phyloP scores from a whole-genome alignment of 495 filamentous ascomycete genomes.

The Aspergillus hancockii region DNA sequence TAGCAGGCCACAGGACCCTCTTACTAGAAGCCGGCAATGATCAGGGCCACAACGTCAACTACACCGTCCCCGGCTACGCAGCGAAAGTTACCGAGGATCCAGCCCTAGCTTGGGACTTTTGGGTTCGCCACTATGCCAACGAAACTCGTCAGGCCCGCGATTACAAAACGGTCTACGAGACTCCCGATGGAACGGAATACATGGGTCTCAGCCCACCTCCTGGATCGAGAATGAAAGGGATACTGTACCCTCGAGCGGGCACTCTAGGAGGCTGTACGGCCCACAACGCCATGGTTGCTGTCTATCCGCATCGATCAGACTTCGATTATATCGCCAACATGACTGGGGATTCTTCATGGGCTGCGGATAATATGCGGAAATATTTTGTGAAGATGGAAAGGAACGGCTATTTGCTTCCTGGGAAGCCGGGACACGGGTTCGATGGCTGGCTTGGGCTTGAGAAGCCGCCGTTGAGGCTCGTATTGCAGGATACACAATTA shows the following conservation, averaged over 20 bases:
- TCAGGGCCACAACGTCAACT: constrained; percentile 44
- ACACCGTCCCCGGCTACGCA: constrained; percentile 41
- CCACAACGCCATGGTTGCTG: constrained; percentile 47
- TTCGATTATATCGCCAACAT: constrained; percentile 49
- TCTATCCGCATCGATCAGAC: constrained; percentile 43
- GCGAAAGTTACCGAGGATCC: constrained; percentile 40
- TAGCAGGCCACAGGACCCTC: constrained; percentile 59
- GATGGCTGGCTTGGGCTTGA: constrained; percentile 59
- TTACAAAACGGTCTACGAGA: constrained; percentile 45
- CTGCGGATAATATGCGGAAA: constrained; percentile 42
- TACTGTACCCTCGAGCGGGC: constrained; percentile 46
- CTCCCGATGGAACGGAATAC: constrained; percentile 39
- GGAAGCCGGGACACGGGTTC: constrained; percentile 52
- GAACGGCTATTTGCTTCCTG: constrained; percentile 49
- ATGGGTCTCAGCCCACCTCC: constrained; percentile 39
- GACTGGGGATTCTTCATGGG: constrained; percentile 47
- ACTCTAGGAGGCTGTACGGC: constrained; percentile 49
- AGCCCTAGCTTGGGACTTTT: constrained; percentile 47
- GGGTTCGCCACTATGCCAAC: constrained; percentile 46
- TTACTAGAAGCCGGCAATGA: constrained; percentile 69
- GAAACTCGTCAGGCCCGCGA: constrained; percentile 40
- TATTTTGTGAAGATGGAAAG: constrained; percentile 51
- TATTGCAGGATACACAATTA: constrained; percentile 53
- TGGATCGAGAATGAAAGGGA: constrained; percentile 42
- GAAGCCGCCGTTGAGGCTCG: constrained; percentile 45